phyloP scores from a whole-genome alignment of 345 rosid species.

The Brassica incana region DNA sequence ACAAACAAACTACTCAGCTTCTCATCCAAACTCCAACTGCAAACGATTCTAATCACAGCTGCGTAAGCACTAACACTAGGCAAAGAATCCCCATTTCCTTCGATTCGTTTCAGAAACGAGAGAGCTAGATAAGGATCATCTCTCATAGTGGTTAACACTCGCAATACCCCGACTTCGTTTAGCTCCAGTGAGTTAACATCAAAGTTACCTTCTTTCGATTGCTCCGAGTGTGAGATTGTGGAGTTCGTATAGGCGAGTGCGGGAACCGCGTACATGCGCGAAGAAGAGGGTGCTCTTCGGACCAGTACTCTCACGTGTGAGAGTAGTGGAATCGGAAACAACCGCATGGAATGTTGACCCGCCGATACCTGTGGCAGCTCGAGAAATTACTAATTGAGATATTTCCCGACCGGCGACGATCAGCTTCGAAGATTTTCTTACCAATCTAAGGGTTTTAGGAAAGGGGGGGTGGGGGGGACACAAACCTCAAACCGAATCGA shows the following conservation, averaged over 20 bases:
- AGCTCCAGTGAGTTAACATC: slow-evolving; percentile 27
- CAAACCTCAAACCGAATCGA: slow-evolving; percentile 8
- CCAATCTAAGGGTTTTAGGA: slow-evolving; percentile 20
- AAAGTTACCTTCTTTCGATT: slow-evolving; percentile 11
- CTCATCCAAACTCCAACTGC: slow-evolving; percentile 43
- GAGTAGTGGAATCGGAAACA: slow-evolving; percentile 27
- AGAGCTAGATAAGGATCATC: slow-evolving; percentile 57
- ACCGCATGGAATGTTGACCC: slow-evolving; percentile 36
- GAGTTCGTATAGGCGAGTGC: slow-evolving; percentile 36
- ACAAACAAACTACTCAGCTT: slow-evolving; percentile 43
- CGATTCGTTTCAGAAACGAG: slow-evolving; percentile 46
- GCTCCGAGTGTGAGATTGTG: slow-evolving; percentile 28
- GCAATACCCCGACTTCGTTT: slow-evolving; percentile 42
- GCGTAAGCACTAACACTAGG: slow-evolving; percentile 53
- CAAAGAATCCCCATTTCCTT: slow-evolving; percentile 45
- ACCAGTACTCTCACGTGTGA: slow-evolving; percentile 33
- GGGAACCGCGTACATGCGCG: slow-evolving; percentile 32
- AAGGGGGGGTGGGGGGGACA: background rate
- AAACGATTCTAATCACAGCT: slow-evolving; percentile 48
- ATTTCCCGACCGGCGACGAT: slow-evolving; percentile 13
- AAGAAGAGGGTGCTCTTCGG: slow-evolving; percentile 10
- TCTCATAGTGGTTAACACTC: slow-evolving; percentile 41
- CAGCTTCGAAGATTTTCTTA: slow-evolving; percentile 15
- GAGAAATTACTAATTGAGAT: slow-evolving; percentile 7
- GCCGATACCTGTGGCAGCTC: background rate